phyloP scores from a whole-genome alignment of 2,329 filamentous ascomycete species.

The Aspergillus phoenicis region DNA sequence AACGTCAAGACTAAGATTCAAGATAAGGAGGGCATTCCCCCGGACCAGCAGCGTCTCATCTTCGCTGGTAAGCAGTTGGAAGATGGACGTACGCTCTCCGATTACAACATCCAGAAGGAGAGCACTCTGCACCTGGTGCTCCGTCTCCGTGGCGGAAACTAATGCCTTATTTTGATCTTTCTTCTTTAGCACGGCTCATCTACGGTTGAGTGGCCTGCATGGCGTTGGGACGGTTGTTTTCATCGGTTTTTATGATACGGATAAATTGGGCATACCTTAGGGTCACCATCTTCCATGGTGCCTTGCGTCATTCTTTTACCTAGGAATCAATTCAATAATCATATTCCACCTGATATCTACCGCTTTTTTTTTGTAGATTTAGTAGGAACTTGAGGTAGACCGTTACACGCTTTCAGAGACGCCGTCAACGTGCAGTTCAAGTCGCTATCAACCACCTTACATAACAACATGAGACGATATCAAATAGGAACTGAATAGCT shows the following conservation, averaged over 20 bases:
- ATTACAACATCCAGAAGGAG: constrained; percentile 64
- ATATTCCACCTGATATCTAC: neutral
- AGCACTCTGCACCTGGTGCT: constrained; percentile 65
- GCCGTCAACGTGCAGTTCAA: neutral
- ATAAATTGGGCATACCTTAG: constrained; percentile 29
- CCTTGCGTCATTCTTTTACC: constrained; percentile 23
- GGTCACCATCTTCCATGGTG: constrained; percentile 22
- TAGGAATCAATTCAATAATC: constrained; percentile 11
- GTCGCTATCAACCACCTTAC: neutral
- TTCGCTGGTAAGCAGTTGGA: constrained; percentile 69
- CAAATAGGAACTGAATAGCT: too few relatives aligned
- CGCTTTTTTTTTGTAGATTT: neutral
- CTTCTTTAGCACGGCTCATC: constrained; percentile 26
- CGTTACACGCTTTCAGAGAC: neutral
- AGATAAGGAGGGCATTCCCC: constrained; percentile 78
- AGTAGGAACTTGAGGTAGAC: neutral
- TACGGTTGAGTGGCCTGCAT: constrained; percentile 37
- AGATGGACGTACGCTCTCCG: constrained; percentile 54
- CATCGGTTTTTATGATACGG: constrained; percentile 22
- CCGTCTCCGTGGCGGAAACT: constrained; percentile 48
- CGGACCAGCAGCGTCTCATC: constrained; percentile 70
- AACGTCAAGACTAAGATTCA: constrained; percentile 75
- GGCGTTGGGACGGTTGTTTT: constrained; percentile 42
- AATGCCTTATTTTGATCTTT: constrained; percentile 25
- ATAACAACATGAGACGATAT: too few relatives aligned